Conservation (phyloP, 2,329 filamentous ascomycete genomes). For the Beauveria caledonica region DNA sequence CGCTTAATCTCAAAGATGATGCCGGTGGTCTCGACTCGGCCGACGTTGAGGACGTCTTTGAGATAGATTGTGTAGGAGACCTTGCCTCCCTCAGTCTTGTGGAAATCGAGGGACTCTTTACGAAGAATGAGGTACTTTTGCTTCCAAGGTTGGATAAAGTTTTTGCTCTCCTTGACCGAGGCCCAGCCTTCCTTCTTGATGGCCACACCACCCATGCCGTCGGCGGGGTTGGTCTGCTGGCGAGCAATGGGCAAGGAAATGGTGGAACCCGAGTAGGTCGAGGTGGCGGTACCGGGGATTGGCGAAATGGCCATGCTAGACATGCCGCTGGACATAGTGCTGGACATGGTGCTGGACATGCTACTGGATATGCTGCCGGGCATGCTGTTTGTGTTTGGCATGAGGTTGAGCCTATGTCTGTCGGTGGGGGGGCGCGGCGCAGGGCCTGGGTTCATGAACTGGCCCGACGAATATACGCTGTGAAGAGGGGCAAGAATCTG, state of each 20-base stretch:
- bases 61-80: constrained; percentile 78
- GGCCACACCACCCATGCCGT: constrained; percentile 59
- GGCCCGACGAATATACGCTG: constrained; percentile 46
- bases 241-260: constrained; percentile 63
- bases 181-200: constrained; percentile 78
- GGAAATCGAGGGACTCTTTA: constrained; percentile 88
- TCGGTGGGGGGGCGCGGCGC: constrained; percentile 84
- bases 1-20: constrained; percentile 93
- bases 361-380: constrained; percentile 67
- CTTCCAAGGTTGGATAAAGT: constrained; percentile 79
- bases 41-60: constrained; percentile 82
- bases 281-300: constrained; percentile 56
- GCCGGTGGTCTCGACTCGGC: constrained; percentile 81
- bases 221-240: constrained; percentile 51
- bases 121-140: constrained; percentile 86
- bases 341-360: neutral
- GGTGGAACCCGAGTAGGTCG: constrained; percentile 62
- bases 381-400: constrained; percentile 60
- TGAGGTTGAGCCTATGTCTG: constrained; percentile 72
- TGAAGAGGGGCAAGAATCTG: neutral
- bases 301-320: constrained; percentile 70
- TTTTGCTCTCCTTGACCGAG: constrained; percentile 82
- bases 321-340: constrained; percentile 66
- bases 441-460: constrained; percentile 95
- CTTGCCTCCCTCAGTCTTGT: constrained; percentile 85